phyloP scores from a whole-genome alignment of 257 asterid genomes.

The Plantago ovata region DNA sequence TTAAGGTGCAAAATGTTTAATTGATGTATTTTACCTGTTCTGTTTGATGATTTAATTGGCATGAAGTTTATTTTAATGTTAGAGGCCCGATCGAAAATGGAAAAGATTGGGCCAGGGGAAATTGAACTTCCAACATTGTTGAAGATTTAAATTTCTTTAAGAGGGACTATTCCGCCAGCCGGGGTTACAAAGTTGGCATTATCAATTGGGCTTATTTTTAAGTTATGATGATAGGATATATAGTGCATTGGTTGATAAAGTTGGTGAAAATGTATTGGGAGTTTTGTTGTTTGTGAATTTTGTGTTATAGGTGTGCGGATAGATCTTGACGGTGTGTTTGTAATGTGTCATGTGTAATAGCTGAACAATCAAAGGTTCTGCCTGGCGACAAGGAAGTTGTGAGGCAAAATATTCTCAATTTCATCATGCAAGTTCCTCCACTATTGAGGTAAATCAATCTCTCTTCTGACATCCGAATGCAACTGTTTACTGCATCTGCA shows the following conservation, averaged over 20 bases:
- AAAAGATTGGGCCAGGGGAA: too few relatives aligned
- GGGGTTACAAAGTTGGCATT: too few relatives aligned
- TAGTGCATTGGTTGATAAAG: too few relatives aligned
- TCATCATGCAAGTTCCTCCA: conserved; percentile 74
- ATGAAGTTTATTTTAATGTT: too few relatives aligned
- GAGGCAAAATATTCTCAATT: conserved; percentile 82
- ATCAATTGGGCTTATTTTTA: too few relatives aligned
- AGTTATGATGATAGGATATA: too few relatives aligned
- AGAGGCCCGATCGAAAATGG: too few relatives aligned
- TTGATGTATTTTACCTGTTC: neutral
- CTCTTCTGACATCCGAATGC: neutral
- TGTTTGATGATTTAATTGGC: neutral
- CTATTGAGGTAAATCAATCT: conserved; percentile 58
- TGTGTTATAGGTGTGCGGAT: neutral
- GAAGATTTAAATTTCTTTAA: too few relatives aligned
- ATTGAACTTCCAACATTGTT: too few relatives aligned
- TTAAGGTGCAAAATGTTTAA: neutral
- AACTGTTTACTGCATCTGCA: neutral
- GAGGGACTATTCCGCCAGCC: too few relatives aligned
- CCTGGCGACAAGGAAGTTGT: conserved; percentile 87
- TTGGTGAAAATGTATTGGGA: neutral
- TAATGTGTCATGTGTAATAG: conserved; percentile 34
- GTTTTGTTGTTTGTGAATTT: neutral
- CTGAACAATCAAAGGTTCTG: conserved; percentile 71
- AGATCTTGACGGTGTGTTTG: neutral